These are phyloP conservation scores for Aspergillus glaucus DNA, from an alignment of 2,329 filamentous ascomycete species.

Conservation along the genomic window DNA sequence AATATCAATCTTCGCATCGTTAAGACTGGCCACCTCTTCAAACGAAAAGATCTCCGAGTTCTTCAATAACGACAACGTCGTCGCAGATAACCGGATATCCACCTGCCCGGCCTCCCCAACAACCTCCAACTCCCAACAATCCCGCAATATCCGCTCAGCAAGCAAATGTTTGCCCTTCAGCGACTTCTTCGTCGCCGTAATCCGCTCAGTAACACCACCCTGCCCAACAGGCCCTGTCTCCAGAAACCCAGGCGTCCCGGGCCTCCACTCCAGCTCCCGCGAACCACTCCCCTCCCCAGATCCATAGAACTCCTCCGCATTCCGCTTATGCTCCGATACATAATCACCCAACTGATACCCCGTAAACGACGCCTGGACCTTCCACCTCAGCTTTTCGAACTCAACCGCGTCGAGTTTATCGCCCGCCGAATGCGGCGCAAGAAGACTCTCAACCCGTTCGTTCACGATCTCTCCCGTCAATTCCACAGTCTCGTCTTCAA, in stretches of 20 bases:
- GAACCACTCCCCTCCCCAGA: not conserved
- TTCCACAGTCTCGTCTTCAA: constrained; percentile 15
- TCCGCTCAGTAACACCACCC: constrained; percentile 13
- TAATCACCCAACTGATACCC: constrained; percentile 27
- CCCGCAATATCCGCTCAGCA: constrained; percentile 31
- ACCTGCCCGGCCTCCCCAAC: constrained; percentile 30
- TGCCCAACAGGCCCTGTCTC: constrained; percentile 12
- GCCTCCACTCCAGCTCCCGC: constrained; percentile 20
- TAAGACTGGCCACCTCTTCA: constrained; percentile 28
- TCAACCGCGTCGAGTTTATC: constrained; percentile 20
- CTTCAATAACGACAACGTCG: constrained; percentile 25
- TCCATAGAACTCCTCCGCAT: not conserved
- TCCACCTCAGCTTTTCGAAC: constrained; percentile 26
- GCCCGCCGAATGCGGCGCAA: constrained; percentile 14
- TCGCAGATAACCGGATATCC: constrained; percentile 25
- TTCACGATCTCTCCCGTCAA: constrained; percentile 12
- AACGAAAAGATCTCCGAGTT: constrained; percentile 30
- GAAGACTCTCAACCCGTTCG: constrained; percentile 23
- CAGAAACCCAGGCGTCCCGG: constrained; percentile 26
- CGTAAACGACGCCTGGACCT: constrained; percentile 30
- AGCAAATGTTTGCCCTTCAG: constrained; percentile 26
- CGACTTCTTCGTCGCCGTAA: constrained; percentile 9
- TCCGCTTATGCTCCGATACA: constrained; percentile 7
- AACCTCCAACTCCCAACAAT: constrained; percentile 34
- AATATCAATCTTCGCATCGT: constrained; percentile 32